phyloP scores from a whole-genome alignment of 495 filamentous ascomycete species.

The Amphirosellinia nigrospora region DNA sequence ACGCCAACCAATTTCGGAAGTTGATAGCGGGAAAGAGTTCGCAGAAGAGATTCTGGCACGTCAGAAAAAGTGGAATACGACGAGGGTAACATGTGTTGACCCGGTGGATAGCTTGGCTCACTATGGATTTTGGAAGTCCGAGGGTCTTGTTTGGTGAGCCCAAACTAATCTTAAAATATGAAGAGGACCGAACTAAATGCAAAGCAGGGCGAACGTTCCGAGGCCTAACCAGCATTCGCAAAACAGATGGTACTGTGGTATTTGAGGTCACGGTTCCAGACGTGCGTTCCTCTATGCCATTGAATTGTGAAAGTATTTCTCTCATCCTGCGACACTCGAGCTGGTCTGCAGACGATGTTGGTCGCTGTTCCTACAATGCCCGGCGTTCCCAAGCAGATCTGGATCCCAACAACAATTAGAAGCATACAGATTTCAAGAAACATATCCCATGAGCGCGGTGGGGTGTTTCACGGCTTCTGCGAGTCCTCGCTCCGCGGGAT shows the following conservation, averaged over 20 bases:
- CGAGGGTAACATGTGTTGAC: neutral
- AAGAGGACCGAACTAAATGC: neutral
- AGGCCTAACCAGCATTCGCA: neutral
- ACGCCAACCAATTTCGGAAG: neutral
- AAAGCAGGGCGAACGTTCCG: neutral
- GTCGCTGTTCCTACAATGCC: neutral
- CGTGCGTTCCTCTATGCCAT: neutral
- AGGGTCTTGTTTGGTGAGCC: conserved; percentile 2
- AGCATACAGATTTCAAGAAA: conserved; percentile 3
- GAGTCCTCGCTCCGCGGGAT: conserved; percentile 1
- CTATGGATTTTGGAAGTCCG: conserved; percentile 6
- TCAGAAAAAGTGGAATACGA: neutral
- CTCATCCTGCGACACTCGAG: conserved; percentile 1
- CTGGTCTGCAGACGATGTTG: conserved; percentile 10
- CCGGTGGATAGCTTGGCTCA: neutral
- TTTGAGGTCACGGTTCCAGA: neutral
- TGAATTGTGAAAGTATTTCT: neutral
- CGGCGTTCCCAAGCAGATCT: conserved; percentile 5
- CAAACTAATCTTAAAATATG: too few species aligned
- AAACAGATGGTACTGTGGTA: neutral
- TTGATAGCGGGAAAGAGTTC: neutral
- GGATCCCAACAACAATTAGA: conserved; percentile 4
- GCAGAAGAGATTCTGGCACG: conserved; percentile 3
- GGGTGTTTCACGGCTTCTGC: neutral
- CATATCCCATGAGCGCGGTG: neutral